phyloP scores from a whole-genome alignment of 2,329 filamentous ascomycete species.

The Epichloe coenophiala region DNA sequence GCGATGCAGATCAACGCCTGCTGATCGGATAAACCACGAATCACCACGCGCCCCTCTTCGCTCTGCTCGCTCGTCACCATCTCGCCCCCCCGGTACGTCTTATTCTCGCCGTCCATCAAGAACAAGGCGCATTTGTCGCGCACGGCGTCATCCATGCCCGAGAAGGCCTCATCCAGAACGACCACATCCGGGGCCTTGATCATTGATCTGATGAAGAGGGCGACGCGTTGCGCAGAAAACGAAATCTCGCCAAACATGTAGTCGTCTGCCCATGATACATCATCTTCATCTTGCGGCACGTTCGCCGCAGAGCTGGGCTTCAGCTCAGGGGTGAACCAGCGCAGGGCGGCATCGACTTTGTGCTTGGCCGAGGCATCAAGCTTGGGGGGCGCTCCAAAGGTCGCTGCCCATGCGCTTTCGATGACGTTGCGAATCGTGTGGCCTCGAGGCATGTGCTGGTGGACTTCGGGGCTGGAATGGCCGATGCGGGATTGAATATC shows the following conservation, averaged over 20 bases:
- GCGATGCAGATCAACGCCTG: conserved; percentile 90
- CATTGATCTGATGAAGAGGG: conserved; percentile 70
- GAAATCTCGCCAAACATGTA: conserved; percentile 59
- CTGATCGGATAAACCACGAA: conserved; percentile 49
- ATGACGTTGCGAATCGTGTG: conserved; percentile 62
- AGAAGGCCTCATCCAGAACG: conserved; percentile 78
- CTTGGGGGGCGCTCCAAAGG: conserved; percentile 61
- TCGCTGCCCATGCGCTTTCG: conserved; percentile 83
- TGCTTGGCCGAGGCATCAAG: conserved; percentile 42
- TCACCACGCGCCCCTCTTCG: conserved; percentile 26
- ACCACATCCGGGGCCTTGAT: conserved; percentile 72
- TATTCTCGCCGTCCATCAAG: conserved; percentile 50
- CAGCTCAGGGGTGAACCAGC: conserved; percentile 70
- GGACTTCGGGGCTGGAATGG: conserved; percentile 87
- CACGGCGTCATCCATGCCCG: conserved; percentile 67
- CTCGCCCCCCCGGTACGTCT: conserved; percentile 22
- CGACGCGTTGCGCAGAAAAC: conserved; percentile 72
- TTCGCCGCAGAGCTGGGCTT: conserved; percentile 33
- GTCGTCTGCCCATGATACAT: conserved; percentile 50
- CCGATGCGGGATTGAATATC: conserved; percentile 84
- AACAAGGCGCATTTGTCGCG: conserved; percentile 82
- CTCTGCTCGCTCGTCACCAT: conserved; percentile 30
- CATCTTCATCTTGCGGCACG: conserved; percentile 5
- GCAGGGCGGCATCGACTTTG: conserved; percentile 55
- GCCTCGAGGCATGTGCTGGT: conserved; percentile 76